Conservation (phyloP, 1,284 basidiomycete species). For the Heterobasidion parviporum region DNA sequence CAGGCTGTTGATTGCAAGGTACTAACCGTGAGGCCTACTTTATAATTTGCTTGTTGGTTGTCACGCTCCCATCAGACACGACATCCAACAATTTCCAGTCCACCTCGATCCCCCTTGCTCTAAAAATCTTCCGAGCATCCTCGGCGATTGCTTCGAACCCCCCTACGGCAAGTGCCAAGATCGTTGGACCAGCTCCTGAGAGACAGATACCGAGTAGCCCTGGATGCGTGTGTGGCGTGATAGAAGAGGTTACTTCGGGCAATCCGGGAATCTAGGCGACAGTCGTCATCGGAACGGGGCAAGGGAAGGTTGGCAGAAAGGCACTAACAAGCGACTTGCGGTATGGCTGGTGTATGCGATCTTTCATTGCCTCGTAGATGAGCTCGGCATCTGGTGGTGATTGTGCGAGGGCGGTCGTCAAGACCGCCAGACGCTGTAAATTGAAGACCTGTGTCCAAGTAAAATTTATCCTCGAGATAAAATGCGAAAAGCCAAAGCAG, state of each 20-base stretch:
- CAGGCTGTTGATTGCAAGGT: too few relatives aligned
- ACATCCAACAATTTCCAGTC: conserved; percentile 74
- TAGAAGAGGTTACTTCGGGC: conserved; percentile 80
- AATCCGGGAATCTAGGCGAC: conserved; percentile 82
- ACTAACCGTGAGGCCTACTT: too few relatives aligned
- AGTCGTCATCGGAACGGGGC: neutral
- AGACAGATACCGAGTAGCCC: conserved; percentile 96
- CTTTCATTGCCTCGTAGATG: conserved; percentile 99
- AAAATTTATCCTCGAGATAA: neutral
- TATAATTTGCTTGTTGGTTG: conserved; percentile 11
- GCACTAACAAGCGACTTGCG: conserved; percentile 71
- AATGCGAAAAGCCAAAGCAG: neutral
- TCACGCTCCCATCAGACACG: conserved; percentile 37
- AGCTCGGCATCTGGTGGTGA: conserved; percentile 89
- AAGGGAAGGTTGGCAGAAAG: neutral
- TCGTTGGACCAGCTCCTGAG: conserved; percentile 96
- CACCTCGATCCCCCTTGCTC: conserved; percentile 65
- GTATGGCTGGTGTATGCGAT: conserved; percentile 96
- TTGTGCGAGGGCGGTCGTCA: conserved; percentile 90
- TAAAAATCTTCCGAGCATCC: conserved; percentile 74
- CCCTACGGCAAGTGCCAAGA: conserved; percentile 88
- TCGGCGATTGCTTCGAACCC: conserved; percentile 80
- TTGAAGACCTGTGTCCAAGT: conserved; percentile 81
- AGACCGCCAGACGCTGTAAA: conserved; percentile 93
- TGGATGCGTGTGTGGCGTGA: conserved; percentile 86